phyloP scores from a whole-genome alignment of 306 rosid species.

The Rosa chinensis region DNA sequence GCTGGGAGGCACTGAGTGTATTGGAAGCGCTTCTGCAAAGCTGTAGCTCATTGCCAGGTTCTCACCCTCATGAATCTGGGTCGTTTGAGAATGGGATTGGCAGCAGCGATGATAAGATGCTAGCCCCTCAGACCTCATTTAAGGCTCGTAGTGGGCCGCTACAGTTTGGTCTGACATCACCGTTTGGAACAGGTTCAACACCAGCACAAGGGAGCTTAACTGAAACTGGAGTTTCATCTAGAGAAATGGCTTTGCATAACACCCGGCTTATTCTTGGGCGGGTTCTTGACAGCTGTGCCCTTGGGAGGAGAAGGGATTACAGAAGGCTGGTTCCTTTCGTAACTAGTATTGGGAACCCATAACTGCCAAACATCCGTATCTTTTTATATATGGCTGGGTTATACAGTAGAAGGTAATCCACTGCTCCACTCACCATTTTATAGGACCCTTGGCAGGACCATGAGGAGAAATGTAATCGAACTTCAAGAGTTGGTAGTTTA shows the following conservation, averaged over 20 bases:
- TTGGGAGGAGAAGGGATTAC: conserved; percentile 89
- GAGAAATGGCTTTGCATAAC: conserved; percentile 86
- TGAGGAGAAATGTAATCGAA: background rate
- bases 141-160: conserved; percentile 97
- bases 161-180: conserved; percentile 65
- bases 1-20: conserved; percentile 97
- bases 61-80: conserved; percentile 70
- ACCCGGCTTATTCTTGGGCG: conserved; percentile 87
- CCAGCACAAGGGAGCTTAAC: conserved; percentile 41
- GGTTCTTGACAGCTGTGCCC: conserved; percentile 74
- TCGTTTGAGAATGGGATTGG: conserved; percentile 75
- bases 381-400: background rate
- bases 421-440: background rate
- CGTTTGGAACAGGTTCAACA: conserved; percentile 34
- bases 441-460: background rate
- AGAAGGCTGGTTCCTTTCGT: conserved; percentile 89
- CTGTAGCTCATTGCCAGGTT: conserved; percentile 81
- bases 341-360: conserved; percentile 70
- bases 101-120: conserved; percentile 65
- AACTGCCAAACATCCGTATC: conserved; percentile 16
- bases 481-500: background rate
- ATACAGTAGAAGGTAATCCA: background rate
- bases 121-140: conserved; percentile 82
- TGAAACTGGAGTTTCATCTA: conserved; percentile 64
- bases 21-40: conserved; percentile 97